Percentiles rank a stretch among this genome's conserved stretches.
Conservation (phyloP, 371 early-diverging fungal species). For the Rhizopus stolonifer region DNA sequence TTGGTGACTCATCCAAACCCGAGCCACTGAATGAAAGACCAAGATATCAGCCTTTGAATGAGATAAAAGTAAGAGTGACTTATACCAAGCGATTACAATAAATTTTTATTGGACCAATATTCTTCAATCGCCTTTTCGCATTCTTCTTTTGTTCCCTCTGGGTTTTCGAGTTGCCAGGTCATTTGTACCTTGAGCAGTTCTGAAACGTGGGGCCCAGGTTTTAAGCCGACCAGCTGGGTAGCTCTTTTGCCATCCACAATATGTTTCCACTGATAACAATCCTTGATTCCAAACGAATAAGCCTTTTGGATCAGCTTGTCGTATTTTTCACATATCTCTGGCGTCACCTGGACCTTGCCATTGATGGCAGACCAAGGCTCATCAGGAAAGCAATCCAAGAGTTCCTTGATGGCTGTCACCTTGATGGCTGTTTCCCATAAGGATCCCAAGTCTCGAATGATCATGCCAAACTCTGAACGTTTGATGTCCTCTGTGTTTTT, state of each 20-base stretch:
- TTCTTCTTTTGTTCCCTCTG: slow-evolving; percentile 58
- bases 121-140: slow-evolving; percentile 44
- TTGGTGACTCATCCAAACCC: slow-evolving; percentile 5
- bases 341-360: slow-evolving; percentile 3
- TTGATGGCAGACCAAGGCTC: slow-evolving; percentile 21
- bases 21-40: slow-evolving; percentile 4
- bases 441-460: slow-evolving; percentile 54
- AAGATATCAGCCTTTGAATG: slow-evolving; percentile 23
- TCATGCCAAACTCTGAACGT: slow-evolving; percentile 46
- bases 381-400: slow-evolving; percentile 25
- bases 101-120: slow-evolving; percentile 33
- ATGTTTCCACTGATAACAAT: slow-evolving; percentile 63
- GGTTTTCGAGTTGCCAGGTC: slow-evolving; percentile 75
- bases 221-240: slow-evolving; percentile 54
- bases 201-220: slow-evolving; percentile 66
- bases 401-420: slow-evolving; percentile 55
- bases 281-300: slow-evolving; percentile 41
- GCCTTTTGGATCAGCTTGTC: slow-evolving; percentile 34
- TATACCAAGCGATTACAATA: slow-evolving; percentile 14
- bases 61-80: slow-evolving; percentile 25
- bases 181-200: slow-evolving; percentile 58
- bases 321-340: slow-evolving; percentile 36
- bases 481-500: slow-evolving; percentile 5
- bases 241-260: slow-evolving; percentile 69
- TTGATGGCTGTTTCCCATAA: slow-evolving; percentile 70